These are phyloP conservation scores for Heritiera littoralis DNA, from an alignment of 345 rosid genomes.

Conservation along the genomic window DNA sequence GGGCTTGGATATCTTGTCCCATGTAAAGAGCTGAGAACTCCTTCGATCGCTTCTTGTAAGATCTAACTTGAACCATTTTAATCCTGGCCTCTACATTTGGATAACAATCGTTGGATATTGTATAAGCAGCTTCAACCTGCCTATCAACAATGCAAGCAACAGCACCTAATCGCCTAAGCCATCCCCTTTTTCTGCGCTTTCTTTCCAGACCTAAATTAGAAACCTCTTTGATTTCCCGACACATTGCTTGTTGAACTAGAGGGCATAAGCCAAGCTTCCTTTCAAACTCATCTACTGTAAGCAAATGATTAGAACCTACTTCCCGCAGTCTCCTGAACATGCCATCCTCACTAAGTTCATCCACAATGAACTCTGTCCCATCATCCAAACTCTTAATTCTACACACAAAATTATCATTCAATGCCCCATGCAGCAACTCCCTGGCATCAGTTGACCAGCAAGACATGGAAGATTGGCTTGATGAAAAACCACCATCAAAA, in stretches of 20 bases:
- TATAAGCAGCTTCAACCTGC: slow-evolving; percentile 31
- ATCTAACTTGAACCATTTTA: slow-evolving; percentile 31
- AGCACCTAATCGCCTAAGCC: slow-evolving; percentile 46
- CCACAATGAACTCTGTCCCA: slow-evolving; percentile 37
- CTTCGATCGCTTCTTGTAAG: slow-evolving; percentile 34
- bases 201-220: slow-evolving; percentile 9
- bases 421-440: slow-evolving; percentile 30
- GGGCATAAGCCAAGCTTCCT: slow-evolving; percentile 38
- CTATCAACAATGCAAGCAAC: slow-evolving; percentile 36
- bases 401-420: slow-evolving; percentile 30
- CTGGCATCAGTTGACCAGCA: slow-evolving; percentile 28
- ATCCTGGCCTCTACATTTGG: slow-evolving; percentile 14
- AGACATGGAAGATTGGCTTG: slow-evolving; percentile 36
- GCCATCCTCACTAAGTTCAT: slow-evolving; percentile 37
- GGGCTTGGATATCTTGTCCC: slow-evolving; percentile 44
- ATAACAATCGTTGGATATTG: slow-evolving; percentile 21
- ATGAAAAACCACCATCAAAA: slow-evolving; percentile 28
- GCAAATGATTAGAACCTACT: slow-evolving; percentile 31
- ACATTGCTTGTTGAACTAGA: slow-evolving; percentile 34
- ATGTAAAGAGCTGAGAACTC: slow-evolving; percentile 43
- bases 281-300: slow-evolving; percentile 34
- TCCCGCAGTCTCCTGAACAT: slow-evolving; percentile 28
- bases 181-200: slow-evolving; percentile 33
- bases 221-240: slow-evolving; percentile 24
- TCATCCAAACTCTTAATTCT: slow-evolving; percentile 41